phyloP scores from a whole-genome alignment of 1,284 basidiomycete genomes.

The Fomitopsis pinicola region DNA sequence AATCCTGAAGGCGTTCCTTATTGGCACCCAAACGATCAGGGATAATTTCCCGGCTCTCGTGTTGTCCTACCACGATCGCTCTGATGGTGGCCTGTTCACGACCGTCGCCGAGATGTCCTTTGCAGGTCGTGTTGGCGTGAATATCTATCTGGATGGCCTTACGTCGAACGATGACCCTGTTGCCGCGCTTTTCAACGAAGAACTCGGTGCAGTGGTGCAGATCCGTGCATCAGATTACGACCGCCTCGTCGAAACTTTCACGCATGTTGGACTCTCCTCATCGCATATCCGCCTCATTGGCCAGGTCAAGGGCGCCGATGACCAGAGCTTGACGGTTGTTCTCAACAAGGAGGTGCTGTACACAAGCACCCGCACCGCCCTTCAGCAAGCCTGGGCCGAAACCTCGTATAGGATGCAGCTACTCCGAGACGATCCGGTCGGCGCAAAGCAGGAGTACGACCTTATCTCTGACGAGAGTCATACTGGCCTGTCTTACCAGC shows the following conservation, averaged over 20 bases:
- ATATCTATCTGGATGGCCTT: constrained; percentile 65
- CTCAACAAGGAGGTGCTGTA: constrained; percentile 56
- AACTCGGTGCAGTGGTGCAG: constrained; percentile 92
- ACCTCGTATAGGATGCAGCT: constrained; percentile 92
- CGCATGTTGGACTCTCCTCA: constrained; percentile 68
- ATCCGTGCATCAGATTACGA: constrained; percentile 62
- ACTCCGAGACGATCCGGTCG: constrained; percentile 79
- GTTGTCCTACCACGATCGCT: constrained; percentile 96
- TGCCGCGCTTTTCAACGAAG: constrained; percentile 90
- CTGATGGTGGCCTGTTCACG: constrained; percentile 93
- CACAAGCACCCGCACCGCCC: constrained; percentile 58
- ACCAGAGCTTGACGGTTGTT: constrained; percentile 65
- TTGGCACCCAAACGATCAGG: constrained; percentile 71
- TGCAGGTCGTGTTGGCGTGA: constrained; percentile 81
- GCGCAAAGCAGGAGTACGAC: constrained; percentile 81
- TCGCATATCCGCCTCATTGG: constrained; percentile 76
- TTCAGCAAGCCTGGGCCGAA: constrained; percentile 91
- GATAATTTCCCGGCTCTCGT: constrained; percentile 60
- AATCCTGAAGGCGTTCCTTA: constrained; percentile 79
- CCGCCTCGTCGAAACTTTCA: constrained; percentile 60
- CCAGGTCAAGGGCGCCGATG: constrained; percentile 46
- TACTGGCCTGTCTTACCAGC: constrained; percentile 74
- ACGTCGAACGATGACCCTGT: constrained; percentile 48
- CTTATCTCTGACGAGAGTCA: constrained; percentile 67
- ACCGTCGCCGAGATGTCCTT: constrained; percentile 96